Evolutionary conservation across 306 rosid genomes (phyloP).

Genomic region (Vigna trinervia): DNA sequence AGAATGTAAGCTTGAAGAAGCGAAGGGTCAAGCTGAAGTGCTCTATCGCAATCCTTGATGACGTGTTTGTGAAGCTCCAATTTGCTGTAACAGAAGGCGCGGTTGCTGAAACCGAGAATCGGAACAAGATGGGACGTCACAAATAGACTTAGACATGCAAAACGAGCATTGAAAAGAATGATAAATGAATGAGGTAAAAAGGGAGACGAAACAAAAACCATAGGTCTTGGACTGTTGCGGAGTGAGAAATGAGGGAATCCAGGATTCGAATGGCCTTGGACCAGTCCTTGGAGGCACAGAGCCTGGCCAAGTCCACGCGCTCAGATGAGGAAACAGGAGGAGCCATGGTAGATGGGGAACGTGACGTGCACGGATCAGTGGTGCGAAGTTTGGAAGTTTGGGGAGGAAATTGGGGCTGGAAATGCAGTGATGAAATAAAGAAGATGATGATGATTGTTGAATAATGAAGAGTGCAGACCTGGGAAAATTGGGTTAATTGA

Average conservation of each 20-base stretch:
- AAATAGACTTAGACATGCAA: neutral
- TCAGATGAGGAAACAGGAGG: slow-evolving; percentile 55
- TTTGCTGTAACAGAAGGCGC: slow-evolving; percentile 93
- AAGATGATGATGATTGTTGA: neutral
- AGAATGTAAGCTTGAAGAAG: slow-evolving; percentile 85
- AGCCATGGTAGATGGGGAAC: slow-evolving; percentile 51
- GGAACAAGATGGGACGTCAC: slow-evolving; percentile 38
- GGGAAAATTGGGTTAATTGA: neutral
- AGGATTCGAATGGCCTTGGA: slow-evolving; percentile 92
- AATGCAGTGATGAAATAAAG: slow-evolving; percentile 1
- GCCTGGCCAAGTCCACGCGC: slow-evolving; percentile 79
- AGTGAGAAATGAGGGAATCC: slow-evolving; percentile 76
- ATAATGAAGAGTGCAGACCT: neutral
- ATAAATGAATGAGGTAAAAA: slow-evolving; percentile 1
- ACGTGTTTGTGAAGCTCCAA: slow-evolving; percentile 95
- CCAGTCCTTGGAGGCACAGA: slow-evolving; percentile 87
- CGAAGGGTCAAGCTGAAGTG: slow-evolving; percentile 78
- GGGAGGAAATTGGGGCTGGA: neutral
- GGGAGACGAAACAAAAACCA: slow-evolving; percentile 52
- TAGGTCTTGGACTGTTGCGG: slow-evolving; percentile 74
- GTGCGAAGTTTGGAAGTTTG: neutral
- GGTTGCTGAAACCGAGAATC: slow-evolving; percentile 66
- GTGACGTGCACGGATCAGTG: slow-evolving; percentile 50
- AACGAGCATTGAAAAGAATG: neutral
- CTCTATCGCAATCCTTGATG: slow-evolving; percentile 88